A percentile compares a stretch with the other conserved stretches of the same genome.
Conservation (phyloP, 108 stramenopile genomes). For the Ochromonas danica region DNA sequence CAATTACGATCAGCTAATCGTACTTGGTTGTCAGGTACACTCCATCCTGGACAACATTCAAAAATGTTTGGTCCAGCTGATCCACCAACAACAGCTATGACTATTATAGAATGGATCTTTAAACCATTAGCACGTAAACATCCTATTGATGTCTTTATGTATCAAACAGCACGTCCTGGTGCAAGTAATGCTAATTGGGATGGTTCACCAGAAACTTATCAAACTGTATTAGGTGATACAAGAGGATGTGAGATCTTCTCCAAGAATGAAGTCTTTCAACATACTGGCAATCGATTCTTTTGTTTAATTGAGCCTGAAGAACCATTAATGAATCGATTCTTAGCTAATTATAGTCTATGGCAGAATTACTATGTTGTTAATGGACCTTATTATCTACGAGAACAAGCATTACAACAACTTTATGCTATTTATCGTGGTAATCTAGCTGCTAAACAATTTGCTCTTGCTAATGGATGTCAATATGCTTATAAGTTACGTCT, state of each 20-base stretch:
- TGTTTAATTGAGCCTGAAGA: conserved; percentile 9
- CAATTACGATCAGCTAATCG: conserved; percentile 7
- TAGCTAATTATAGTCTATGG: background rate
- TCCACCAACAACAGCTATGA: conserved; percentile 6
- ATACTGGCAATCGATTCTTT: conserved; percentile 13
- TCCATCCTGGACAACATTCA: background rate
- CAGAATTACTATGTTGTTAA: background rate
- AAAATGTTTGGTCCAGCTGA: conserved; percentile 7
- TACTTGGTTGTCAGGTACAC: background rate
- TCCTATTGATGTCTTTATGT: conserved; percentile 25
- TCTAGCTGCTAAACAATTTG: conserved; percentile 5
- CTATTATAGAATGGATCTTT: conserved; percentile 11
- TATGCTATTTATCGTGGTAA: conserved; percentile 20
- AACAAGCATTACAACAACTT: conserved; percentile 8
- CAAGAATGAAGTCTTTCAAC: background rate
- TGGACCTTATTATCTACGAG: background rate
- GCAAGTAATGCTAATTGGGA: background rate
- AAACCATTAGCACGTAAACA: conserved; percentile 5
- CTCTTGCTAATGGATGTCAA: background rate
- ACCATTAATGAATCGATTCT: background rate
- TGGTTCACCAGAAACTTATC: background rate
- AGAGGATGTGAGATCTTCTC: conserved; percentile 23
- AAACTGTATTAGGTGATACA: background rate
- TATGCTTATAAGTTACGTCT: background rate
- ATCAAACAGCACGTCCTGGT: background rate